These are phyloP conservation scores for Gautieria morchelliformis DNA, from an alignment of 768 basidiomycete species.

Conservation along the genomic window DNA sequence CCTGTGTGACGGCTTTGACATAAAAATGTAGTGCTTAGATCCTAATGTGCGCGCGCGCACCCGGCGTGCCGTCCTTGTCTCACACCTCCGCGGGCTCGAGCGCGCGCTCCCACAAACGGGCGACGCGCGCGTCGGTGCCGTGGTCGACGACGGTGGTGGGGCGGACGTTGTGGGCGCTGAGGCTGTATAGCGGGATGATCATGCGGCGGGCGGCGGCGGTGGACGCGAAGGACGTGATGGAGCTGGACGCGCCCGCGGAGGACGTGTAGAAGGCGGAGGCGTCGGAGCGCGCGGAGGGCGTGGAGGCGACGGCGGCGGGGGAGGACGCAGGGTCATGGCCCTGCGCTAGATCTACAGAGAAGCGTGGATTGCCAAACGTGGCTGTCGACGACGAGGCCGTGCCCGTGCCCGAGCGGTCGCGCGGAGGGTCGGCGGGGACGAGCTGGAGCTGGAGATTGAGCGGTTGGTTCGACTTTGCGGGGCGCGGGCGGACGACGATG, in stretches of 20 bases:
- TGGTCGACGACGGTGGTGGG: constrained; percentile 82
- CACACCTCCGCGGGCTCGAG: constrained; percentile 74
- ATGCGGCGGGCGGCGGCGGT: constrained; percentile 45
- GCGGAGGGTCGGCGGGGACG: constrained; percentile 45
- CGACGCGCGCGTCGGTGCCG: constrained; percentile 80
- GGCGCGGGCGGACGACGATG: constrained; percentile 86
- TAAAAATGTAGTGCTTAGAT: no score
- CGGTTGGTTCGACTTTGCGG: no score
- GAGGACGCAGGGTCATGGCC: constrained; percentile 17
- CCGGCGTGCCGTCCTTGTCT: constrained; percentile 15
- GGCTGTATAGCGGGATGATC: constrained; percentile 80
- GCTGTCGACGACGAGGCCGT: constrained; percentile 29
- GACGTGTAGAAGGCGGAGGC: no score
- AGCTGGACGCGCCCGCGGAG: constrained; percentile 21
- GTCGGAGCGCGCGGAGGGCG: constrained; percentile 41
- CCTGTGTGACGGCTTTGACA: constrained; percentile 53
- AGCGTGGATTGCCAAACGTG: no score
- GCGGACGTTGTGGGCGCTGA: constrained; percentile 82
- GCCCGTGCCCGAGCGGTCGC: constrained; percentile 26
- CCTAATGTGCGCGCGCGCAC: constrained; percentile 15
- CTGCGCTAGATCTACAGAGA: no score
- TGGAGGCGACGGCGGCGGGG: constrained; percentile 27
- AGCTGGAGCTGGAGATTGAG: no score
- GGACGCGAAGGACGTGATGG: constrained; percentile 18
- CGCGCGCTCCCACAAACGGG: constrained; percentile 61